phyloP scores from a whole-genome alignment of 2,329 filamentous ascomycete genomes.

The Fusarium avenaceum region DNA sequence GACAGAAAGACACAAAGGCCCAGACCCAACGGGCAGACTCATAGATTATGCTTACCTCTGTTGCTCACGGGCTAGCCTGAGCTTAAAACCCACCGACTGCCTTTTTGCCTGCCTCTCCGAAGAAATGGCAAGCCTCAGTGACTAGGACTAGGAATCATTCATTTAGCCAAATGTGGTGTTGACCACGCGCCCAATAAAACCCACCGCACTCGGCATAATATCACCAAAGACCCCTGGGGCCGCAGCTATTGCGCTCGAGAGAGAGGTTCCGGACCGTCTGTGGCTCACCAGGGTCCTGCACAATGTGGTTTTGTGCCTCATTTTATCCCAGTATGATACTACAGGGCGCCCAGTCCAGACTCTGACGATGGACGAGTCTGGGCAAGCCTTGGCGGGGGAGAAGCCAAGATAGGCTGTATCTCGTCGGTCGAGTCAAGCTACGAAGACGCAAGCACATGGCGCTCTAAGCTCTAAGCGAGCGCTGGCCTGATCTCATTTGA shows the following conservation, averaged over 20 bases:
- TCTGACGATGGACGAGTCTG: slow-evolving; percentile 31
- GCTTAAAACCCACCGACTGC: slow-evolving; percentile 28
- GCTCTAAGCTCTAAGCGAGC: slow-evolving; percentile 29
- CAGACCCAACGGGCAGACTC: slow-evolving; percentile 27
- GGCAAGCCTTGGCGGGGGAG: slow-evolving; percentile 37
- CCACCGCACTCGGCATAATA: slow-evolving; percentile 6
- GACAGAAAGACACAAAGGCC: slow-evolving; percentile 38
- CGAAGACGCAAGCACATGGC: slow-evolving; percentile 29
- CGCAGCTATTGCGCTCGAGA: neutral
- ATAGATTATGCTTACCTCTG: slow-evolving; percentile 33
- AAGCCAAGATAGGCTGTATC: slow-evolving; percentile 35
- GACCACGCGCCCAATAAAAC: slow-evolving; percentile 24
- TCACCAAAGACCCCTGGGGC: slow-evolving; percentile 2
- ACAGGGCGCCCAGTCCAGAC: slow-evolving; percentile 40
- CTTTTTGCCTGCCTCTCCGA: slow-evolving; percentile 18
- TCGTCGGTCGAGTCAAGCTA: slow-evolving; percentile 35
- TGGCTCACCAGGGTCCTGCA: slow-evolving; percentile 6
- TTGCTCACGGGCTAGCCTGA: slow-evolving; percentile 21
- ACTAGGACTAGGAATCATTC: neutral
- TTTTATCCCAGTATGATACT: slow-evolving; percentile 16
- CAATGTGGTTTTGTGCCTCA: slow-evolving; percentile 11
- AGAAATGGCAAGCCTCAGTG: slow-evolving; percentile 6
- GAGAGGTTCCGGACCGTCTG: slow-evolving; percentile 2
- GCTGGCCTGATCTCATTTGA: slow-evolving; percentile 30
- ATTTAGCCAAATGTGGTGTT: slow-evolving; percentile 13